A percentile compares a stretch with the other conserved stretches of the same genome.
Conservation (phyloP, 768 basidiomycete species). For the Russula abietina region DNA sequence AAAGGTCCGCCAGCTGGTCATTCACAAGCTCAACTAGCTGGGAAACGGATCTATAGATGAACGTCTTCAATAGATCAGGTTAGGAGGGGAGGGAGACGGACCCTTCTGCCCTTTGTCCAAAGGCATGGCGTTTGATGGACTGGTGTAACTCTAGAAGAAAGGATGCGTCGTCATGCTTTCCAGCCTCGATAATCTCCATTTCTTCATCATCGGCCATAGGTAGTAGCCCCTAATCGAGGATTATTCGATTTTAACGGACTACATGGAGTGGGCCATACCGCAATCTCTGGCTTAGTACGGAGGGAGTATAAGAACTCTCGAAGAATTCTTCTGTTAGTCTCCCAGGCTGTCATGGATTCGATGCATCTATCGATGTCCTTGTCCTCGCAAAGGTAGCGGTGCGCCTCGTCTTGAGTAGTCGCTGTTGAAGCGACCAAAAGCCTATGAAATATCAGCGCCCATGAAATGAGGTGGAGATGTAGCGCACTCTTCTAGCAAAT, state of each 20-base stretch:
- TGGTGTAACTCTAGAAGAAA: conserved; percentile 20
- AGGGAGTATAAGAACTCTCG: background rate
- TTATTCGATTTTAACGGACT: background rate
- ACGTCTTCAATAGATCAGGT: background rate
- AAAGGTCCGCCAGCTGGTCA: conserved; percentile 17
- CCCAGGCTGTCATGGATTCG: conserved; percentile 11
- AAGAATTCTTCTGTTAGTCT: conserved; percentile 3
- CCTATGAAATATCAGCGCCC: conserved; percentile 6
- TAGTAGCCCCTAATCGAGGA: conserved; percentile 1
- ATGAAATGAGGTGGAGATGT: background rate
- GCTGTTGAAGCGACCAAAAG: conserved; percentile 8
- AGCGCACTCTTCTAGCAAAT: conserved; percentile 17
- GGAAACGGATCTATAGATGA: conserved; percentile 8
- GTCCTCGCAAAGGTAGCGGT: conserved; percentile 6
- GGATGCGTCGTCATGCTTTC: conserved; percentile 19
- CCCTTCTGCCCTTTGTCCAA: conserved; percentile 14
- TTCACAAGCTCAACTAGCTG: conserved; percentile 16
- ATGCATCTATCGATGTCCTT: conserved; percentile 17
- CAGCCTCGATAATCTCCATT: conserved; percentile 6
- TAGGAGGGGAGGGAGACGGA: background rate
- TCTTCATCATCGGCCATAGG: conserved; percentile 5
- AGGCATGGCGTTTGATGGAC: conserved; percentile 15
- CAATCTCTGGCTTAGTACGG: background rate
- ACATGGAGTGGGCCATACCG: background rate
- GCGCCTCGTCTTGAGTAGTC: conserved; percentile 13